Evolutionary conservation across 2,329 filamentous ascomycete species (phyloP), one percentile per base, ranked within the genome.

Genomic region (Hymenoscyphus repandus): DNA sequence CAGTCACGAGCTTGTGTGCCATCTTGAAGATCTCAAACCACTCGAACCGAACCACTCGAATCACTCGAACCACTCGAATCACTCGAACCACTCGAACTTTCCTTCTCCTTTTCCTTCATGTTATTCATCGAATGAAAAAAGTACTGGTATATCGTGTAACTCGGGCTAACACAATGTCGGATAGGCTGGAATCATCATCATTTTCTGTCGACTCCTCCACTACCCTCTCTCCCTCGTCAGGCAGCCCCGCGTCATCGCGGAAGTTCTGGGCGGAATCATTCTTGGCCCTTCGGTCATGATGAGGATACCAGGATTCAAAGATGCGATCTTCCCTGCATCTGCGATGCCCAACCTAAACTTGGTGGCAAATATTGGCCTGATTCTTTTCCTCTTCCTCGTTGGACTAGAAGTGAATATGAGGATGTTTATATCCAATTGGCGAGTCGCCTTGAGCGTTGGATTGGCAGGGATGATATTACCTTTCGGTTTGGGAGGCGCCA

Each of bases 211-310:
- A 31, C 68, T 87, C 40, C 74, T 91, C 17, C 86, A 92, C 66
- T 90, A 79, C 71, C 88, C 88, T 9, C 77, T 92, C 5, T 85
- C 85, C 59, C 85, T 83, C 62, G 75, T 93, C 45, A 82, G 86
- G 50, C 88, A 93, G 64, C 88, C 88, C 56, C 82, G 86, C 42
- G 88, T 93, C 58, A 91, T 93, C 61, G 85, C 88, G 45, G 88
- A 93, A 70, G 88, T 93, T 52, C 82, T 92, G 49, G 87, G 86
- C n/a, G 88, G 88, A 47, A 88, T 93, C 63, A 69, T 96, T 34
- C 77, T 96, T 1, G 90, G 90, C 3, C 90, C 90, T 1, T 93
- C 90, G 0, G 86, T 95, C 18, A 86, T 95, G 82, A 90, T 90
- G 63, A 83, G 86, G 47, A 90, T 95, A 18, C 89, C 89, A 1